Evolutionary conservation across 768 basidiomycete genomes (phyloP).

Genomic region (Leccinum broughii): DNA sequence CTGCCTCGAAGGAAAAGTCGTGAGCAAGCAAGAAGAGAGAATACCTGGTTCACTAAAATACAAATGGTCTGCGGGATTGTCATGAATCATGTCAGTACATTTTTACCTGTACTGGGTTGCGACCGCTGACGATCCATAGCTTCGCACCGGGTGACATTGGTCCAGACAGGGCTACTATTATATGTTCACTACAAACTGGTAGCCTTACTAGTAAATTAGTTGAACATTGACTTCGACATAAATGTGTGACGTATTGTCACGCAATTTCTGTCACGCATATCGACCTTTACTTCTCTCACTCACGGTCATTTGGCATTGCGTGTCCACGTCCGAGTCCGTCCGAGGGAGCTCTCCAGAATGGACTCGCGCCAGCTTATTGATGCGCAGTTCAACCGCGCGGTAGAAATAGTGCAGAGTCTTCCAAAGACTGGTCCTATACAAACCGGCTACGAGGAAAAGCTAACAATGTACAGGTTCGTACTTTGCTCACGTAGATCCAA

Average conservation of each 20-base stretch:
- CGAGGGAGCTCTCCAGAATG: constrained; percentile 38
- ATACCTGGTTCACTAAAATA: constrained; percentile 79
- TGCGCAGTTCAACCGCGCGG: constrained; percentile 89
- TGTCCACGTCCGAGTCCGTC: not conserved
- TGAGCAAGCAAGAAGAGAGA: constrained; percentile 58
- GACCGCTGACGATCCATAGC: not conserved
- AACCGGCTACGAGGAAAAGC: constrained; percentile 93
- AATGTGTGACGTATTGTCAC: not conserved
- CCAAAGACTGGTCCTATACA: constrained; percentile 96
- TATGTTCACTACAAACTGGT: too few species aligned
- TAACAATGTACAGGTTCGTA: constrained; percentile 85
- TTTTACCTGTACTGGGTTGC: not conserved
- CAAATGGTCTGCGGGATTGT: constrained; percentile 58
- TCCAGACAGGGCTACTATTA: not conserved
- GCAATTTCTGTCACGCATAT: constrained; percentile 16
- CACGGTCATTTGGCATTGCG: not conserved
- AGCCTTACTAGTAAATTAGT: not conserved
- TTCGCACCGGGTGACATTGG: too few species aligned
- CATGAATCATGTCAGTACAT: constrained; percentile 10
- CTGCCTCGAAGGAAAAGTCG: constrained; percentile 48
- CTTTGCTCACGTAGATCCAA: not conserved
- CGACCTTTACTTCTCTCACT: not conserved
- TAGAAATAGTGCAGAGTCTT: constrained; percentile 89
- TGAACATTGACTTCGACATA: not conserved
- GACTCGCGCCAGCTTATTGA: constrained; percentile 68